These are phyloP conservation scores for Colletotrichum coccodes DNA, from an alignment of 2,329 filamentous ascomycete genomes.

Conservation along the genomic window DNA sequence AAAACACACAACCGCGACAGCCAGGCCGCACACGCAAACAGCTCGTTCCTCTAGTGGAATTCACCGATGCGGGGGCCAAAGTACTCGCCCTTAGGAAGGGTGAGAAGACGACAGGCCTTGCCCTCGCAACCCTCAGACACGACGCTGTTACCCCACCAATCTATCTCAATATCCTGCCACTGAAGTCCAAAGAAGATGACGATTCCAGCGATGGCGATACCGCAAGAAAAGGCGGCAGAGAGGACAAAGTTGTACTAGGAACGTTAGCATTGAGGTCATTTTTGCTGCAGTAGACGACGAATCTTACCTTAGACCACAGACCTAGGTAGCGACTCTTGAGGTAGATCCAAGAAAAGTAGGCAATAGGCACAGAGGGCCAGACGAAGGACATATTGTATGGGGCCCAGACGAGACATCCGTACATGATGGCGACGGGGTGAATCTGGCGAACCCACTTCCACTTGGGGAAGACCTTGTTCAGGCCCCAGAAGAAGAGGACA, in stretches of 20 bases:
- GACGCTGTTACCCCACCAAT: conserved; percentile 58
- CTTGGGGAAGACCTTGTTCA: conserved; percentile 45
- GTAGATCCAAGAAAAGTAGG: conserved; percentile 59
- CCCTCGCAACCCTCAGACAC: conserved; percentile 41
- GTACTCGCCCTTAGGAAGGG: conserved; percentile 40
- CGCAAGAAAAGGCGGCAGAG: conserved; percentile 55
- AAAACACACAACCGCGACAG: neutral
- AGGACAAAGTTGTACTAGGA: conserved; percentile 58
- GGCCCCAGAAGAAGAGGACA: conserved; percentile 48
- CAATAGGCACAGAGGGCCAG: conserved; percentile 58
- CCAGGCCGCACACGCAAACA: neutral
- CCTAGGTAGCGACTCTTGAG: conserved; percentile 54
- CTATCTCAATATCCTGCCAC: conserved; percentile 46
- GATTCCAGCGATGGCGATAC: conserved; percentile 56
- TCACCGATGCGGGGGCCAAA: conserved; percentile 42
- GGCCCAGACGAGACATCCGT: conserved; percentile 51
- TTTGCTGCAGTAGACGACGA: fast-evolving
- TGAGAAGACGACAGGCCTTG: conserved; percentile 36
- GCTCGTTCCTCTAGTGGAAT: conserved; percentile 7
- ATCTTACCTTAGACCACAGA: conserved; percentile 60
- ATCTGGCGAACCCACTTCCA: conserved; percentile 48
- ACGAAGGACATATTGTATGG: conserved; percentile 61
- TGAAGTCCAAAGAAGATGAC: conserved; percentile 60
- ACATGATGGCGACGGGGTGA: conserved; percentile 54
- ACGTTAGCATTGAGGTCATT: neutral